These are phyloP conservation scores for Colletotrichum cordylinicola DNA, from an alignment of 2,329 filamentous ascomycete species.

Conservation along the genomic window DNA sequence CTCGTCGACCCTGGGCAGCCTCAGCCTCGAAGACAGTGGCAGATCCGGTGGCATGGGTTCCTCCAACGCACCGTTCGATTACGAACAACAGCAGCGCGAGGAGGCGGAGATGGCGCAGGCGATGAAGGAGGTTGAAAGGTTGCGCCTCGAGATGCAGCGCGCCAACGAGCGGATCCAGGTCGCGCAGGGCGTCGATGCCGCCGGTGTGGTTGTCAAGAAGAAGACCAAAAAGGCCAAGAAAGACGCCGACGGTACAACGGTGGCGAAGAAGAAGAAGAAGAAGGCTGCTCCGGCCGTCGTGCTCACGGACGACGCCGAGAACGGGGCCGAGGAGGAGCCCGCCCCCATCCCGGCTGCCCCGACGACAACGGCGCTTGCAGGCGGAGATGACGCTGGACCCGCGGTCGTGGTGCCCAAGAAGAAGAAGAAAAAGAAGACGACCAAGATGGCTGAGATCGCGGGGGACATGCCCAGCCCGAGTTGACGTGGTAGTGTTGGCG, in stretches of 20 bases:
- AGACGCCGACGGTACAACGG: slow-evolving; percentile 36
- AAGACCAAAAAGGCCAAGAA: slow-evolving; percentile 69
- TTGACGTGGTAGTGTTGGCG: not conserved
- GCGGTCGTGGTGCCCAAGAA: slow-evolving; percentile 40
- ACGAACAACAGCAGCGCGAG: slow-evolving; percentile 74
- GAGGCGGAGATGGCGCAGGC: slow-evolving; percentile 90
- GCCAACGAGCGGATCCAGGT: slow-evolving; percentile 78
- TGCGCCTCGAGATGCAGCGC: slow-evolving; percentile 88
- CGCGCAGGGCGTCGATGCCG: slow-evolving; percentile 69
- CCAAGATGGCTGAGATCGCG: slow-evolving; percentile 20
- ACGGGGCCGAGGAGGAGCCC: not conserved
- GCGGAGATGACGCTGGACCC: not conserved
- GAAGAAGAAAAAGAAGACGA: slow-evolving; percentile 44
- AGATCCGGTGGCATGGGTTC: slow-evolving; percentile 42
- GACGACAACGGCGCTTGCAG: not conserved
- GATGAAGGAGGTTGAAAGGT: slow-evolving; percentile 84
- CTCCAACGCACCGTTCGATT: slow-evolving; percentile 52
- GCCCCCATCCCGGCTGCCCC: not conserved
- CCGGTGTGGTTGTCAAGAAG: slow-evolving; percentile 70
- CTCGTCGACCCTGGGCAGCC: slow-evolving; percentile 77
- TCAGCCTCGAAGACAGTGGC: slow-evolving; percentile 65
- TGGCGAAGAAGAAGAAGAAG: slow-evolving; percentile 56
- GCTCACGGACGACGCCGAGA: slow-evolving; percentile 23
- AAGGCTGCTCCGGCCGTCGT: slow-evolving; percentile 39
- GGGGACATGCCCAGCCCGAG: slow-evolving; percentile 2